Evolutionary conservation across 2,329 filamentous ascomycete species (phyloP), one percentile per base, ranked within the genome.

Genomic region (Claviceps humidiphila): DNA sequence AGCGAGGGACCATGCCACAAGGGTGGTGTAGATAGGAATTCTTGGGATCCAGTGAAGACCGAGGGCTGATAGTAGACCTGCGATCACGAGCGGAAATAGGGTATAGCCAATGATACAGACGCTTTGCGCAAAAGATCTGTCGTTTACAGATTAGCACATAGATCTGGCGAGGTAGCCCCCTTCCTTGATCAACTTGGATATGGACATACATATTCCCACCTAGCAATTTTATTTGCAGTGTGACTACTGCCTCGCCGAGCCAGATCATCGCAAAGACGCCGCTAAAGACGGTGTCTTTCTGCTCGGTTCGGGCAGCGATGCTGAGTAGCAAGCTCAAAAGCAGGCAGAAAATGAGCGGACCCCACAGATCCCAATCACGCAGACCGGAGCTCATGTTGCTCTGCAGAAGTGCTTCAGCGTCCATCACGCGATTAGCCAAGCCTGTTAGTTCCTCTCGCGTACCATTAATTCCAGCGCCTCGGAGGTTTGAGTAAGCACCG

Each of bases 61-160:
- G 37, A 98, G 65, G 1, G 91, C 91, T 52, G 89, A 95, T 57
- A 98, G 80, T 50, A 96, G 73, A 1, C 91, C 83, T 7, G 94
- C 94, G 59, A 98, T 87, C 60, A 97, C 93, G 51, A 98, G 80
- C 2, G 93, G 93, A 71, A 98, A 98, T 52, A 98, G 80, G 1
- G 93, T 98, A 70, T 98, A 98, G 46, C 93, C 93, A 65, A 98
- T 98, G 61, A 98, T 94, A 68, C 90, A 97, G 59, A 98, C 81
- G 53, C 89, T 95, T 69, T 98, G 93, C 64, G 95, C 93, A 68
- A 98, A 98, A 17, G 93, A 96, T 63, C 91, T 97, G 65, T 49
- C 30, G 13, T 38, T 47, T 20, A 43, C 46, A 17, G 50, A 50
- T 39, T 38, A 52, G 24, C n/a, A 14, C 13, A 47, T 40, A 7